phyloP scores from a whole-genome alignment of 805 yeast species.

The Candida koratica region DNA sequence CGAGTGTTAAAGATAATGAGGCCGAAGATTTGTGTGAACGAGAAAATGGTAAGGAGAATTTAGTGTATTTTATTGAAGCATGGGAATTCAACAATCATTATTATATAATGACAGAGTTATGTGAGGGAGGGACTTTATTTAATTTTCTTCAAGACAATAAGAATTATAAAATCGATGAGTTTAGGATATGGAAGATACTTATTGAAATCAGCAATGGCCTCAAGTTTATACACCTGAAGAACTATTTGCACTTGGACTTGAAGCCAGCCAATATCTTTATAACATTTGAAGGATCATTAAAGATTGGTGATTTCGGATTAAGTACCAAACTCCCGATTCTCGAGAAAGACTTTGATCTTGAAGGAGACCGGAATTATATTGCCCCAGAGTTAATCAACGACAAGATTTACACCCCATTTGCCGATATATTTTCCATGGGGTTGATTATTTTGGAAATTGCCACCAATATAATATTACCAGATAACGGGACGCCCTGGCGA shows the following conservation, averaged over 20 bases:
- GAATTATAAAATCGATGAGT: constrained; percentile 80
- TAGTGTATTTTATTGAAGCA: constrained; percentile 73
- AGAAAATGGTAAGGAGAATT: constrained; percentile 69
- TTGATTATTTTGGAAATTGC: constrained; percentile 92
- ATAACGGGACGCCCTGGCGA: constrained; percentile 96
- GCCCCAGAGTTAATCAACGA: constrained; percentile 91
- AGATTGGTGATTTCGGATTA: constrained; percentile 96
- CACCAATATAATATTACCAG: constrained; percentile 91
- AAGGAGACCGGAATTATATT: constrained; percentile 95
- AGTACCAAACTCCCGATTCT: constrained; percentile 75
- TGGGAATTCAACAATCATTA: constrained; percentile 78
- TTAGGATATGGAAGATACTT: constrained; percentile 96
- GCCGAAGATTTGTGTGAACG: constrained; percentile 31
- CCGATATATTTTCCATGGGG: constrained; percentile 94
- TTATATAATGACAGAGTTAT: constrained; percentile 91
- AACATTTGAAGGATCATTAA: constrained; percentile 89
- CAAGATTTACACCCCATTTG: constrained; percentile 82
- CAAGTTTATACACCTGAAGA: constrained; percentile 68
- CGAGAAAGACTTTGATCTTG: constrained; percentile 73
- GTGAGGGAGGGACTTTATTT: constrained; percentile 90
- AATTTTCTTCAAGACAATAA: constrained; percentile 73
- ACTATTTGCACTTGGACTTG: constrained; percentile 80
- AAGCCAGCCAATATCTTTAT: constrained; percentile 94
- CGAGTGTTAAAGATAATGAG: constrained; percentile 37
- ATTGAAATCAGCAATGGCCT: constrained; percentile 80